Base-by-base conservation (phyloP, 2,329 filamentous ascomycete species). In the Onygenales sp. region DNA sequence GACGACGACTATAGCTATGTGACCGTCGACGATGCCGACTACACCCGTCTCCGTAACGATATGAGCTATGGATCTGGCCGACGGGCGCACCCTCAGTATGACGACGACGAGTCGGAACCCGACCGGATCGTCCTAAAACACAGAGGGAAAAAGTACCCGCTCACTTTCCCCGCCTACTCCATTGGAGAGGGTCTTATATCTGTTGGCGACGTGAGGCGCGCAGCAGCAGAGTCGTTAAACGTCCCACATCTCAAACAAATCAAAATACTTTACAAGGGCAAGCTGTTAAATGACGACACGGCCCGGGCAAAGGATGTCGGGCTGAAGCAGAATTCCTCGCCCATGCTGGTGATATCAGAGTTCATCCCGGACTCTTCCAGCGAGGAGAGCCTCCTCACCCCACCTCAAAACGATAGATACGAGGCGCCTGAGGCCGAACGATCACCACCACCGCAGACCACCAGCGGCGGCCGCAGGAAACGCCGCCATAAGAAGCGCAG, bases 321-420 rank as follows among this genome's bases (percentile, higher is more conserved):
- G 13, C 63, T 77, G 38, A 76, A 76, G 57, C 74, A 77, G 57
- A 68, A 76, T 50, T 75, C 73, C 3, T 70, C 75, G 58, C 66
- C 77, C 48, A 61, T 74, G 52, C 74, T 70, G 51, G 72, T 76
- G 41, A 69, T 76, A 32, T 72, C 71, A 4, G 70, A 73, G 4
- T n/a, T 49, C 14, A 31, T 44, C 43, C 33, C 41, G 21, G 50
- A 45, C 10, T 44, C 64, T n/a, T 65, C 65, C 13, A 64, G 60
- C 48, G 64, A 66, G 21, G 46, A 49, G 46, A 49, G 46, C 36
- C n/a, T 49, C 17, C 11, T 49, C 10, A 39, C 46, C 2, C 46
- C 46, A n/a, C 14, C 46, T 27, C 21, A 27, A 11, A 39, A 39
- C 5, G 46, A 49, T 7, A 39, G 9, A 4, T 39, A 17, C 9